Conservation (phyloP, 768 basidiomycete genomes). For the Tephrocybe rancida region DNA sequence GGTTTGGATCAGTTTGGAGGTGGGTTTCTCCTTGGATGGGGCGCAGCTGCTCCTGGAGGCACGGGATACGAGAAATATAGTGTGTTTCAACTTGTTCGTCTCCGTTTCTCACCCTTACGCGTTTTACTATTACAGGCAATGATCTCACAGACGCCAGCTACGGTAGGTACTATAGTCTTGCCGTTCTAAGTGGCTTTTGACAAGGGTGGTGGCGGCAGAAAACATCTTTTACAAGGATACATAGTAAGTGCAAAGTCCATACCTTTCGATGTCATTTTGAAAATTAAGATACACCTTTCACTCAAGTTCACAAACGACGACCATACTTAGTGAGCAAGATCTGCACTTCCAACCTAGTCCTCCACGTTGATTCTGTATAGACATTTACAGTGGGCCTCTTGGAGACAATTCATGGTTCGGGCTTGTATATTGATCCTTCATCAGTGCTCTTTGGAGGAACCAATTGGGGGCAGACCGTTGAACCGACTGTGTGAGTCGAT, state of each 20-base stretch:
- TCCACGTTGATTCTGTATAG: conserved; percentile 23
- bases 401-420: background rate
- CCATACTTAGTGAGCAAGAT: conserved; percentile 44
- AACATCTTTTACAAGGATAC: conserved; percentile 56
- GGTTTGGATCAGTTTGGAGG: conserved; percentile 42
- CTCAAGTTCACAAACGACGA: conserved; percentile 46
- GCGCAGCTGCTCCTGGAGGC: conserved; percentile 39
- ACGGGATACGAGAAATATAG: conserved; percentile 56
- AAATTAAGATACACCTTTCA: background rate
- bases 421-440: background rate
- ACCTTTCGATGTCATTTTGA: background rate
- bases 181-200: background rate
- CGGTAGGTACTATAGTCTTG: conserved; percentile 27
- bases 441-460: conserved; percentile 64
- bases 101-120: background rate
- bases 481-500: conserved; percentile 49
- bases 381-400: conserved; percentile 45
- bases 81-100: conserved; percentile 21
- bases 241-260: conserved; percentile 35
- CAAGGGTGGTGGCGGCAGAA: conserved; percentile 30
- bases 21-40: conserved; percentile 50
- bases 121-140: conserved; percentile 23
- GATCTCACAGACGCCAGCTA: conserved; percentile 45
- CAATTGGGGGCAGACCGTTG: conserved; percentile 61
- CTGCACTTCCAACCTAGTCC: background rate